Evolutionary conservation across 2,329 filamentous ascomycete species (phyloP), one percentile per base, ranked within the genome.

Genomic region (Ascochyta clinopodiicola): DNA sequence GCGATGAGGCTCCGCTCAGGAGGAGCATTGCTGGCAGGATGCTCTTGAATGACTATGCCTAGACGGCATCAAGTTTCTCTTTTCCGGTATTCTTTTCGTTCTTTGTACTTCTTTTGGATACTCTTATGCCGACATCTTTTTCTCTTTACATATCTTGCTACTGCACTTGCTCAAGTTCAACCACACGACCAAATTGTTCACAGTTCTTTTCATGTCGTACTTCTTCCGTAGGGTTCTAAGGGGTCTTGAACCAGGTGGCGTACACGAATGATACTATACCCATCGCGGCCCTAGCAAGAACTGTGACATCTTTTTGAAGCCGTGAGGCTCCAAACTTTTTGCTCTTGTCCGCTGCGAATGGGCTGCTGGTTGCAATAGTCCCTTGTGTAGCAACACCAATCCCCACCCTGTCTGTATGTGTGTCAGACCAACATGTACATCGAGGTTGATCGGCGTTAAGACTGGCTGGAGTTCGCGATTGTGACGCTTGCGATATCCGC

Each of bases 1-100:
- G 57, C 15, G 60, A 62, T 31, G 50, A 58, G 21, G 44, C 44
- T 8, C 47, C 61, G n/a, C 19, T 65, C 27, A 69, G 66, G 61
- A 62, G 66, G 22, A 69, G 66, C 35, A 48, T 71, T 47, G 64
- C 64, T 56, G 68, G 68, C 15, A 46, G 52, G 6, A 34, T 44
- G 22, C n/a, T 17, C 10, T 17, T 56, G 17, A 37, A 56, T 5
- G 43, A 40, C n/a, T 45, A 45, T 22, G 46, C 52, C 21, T 56
- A 46, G 37, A 42, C 8, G 36, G 36, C n/a, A 13, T 8, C 6
- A 22, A 35, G 6, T 25, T 6, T 6, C 5, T 17, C 9, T 31
- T 34, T 10, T 22, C 25, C 25, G 25, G 7, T 15, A 10, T 54
- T 40, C 27, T 24, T 35, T 45, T 15, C 35, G 19, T 42, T 42